These are phyloP conservation scores for Acacia confusa DNA, from an alignment of 306 rosid species.

Conservation along the genomic window DNA sequence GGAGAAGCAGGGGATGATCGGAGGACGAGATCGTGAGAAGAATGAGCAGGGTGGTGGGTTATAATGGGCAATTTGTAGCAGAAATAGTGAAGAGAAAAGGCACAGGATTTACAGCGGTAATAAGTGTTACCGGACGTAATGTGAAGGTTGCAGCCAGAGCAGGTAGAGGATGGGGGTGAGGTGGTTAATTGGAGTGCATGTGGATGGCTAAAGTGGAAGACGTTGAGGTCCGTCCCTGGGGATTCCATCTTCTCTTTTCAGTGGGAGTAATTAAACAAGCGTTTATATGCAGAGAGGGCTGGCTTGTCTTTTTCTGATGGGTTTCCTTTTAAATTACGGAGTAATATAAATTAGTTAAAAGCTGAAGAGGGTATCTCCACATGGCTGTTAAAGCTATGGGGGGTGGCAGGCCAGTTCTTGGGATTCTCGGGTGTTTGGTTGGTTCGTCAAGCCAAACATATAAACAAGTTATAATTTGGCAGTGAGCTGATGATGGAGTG, in stretches of 20 bases:
- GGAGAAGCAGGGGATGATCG: slow-evolving; percentile 30
- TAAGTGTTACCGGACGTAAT: slow-evolving; percentile 29
- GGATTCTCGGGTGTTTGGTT: neutral
- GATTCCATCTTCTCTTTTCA: slow-evolving; percentile 33
- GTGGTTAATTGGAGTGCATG: slow-evolving; percentile 43
- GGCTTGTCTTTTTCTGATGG: neutral
- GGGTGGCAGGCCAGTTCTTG: neutral
- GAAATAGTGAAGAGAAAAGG: slow-evolving; percentile 45
- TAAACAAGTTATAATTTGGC: neutral
- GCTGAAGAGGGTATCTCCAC: neutral
- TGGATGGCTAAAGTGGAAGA: slow-evolving; percentile 65
- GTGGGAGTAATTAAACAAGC: neutral
- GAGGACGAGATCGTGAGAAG: slow-evolving; percentile 47
- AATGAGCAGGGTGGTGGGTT: slow-evolving; percentile 52
- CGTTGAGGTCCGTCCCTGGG: slow-evolving; percentile 24
- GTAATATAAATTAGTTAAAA: neutral
- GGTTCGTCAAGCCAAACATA: neutral
- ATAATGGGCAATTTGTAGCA: slow-evolving; percentile 55
- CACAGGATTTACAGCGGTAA: slow-evolving; percentile 48
- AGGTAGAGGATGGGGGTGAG: slow-evolving; percentile 26
- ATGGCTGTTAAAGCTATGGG: slow-evolving; percentile 24
- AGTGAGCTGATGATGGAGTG: neutral
- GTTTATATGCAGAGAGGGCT: neutral
- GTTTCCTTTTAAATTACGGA: neutral
- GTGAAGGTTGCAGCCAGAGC: slow-evolving; percentile 53